Conservation (phyloP, 768 basidiomycete species). For the Rhodosporidiobolus odoratus region DNA sequence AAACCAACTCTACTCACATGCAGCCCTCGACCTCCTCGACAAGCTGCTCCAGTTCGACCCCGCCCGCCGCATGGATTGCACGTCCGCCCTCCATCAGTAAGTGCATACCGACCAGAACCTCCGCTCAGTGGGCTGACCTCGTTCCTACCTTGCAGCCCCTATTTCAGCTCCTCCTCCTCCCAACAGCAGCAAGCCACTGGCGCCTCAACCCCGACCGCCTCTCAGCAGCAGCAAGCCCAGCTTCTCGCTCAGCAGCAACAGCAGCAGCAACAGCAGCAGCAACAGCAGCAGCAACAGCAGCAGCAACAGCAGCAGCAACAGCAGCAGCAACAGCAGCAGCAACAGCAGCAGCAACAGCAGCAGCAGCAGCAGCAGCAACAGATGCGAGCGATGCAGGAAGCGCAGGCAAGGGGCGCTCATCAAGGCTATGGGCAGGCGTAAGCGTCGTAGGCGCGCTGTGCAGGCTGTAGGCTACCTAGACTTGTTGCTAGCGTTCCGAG, state of each 20-base stretch:
- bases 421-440: background rate
- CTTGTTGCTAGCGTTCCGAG: no score
- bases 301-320: slow-evolving; percentile 25
- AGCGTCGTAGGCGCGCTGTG: no score
- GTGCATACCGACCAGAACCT: background rate
- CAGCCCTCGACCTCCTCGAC: slow-evolving; percentile 87
- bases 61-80: slow-evolving; percentile 79
- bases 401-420: slow-evolving; percentile 8
- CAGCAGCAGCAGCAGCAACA: slow-evolving; percentile 24
- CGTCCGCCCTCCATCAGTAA: slow-evolving; percentile 77
- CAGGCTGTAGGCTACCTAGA: no score
- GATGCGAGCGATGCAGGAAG: slow-evolving; percentile 16
- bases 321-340: slow-evolving; percentile 7
- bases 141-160: background rate
- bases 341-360: no score
- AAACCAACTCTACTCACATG: background rate
- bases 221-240: slow-evolving; percentile 1
- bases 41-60: slow-evolving; percentile 94
- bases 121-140: background rate
- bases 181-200: background rate
- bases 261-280: slow-evolving; percentile 9
- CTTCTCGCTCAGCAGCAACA: background rate
- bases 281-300: slow-evolving; percentile 10
- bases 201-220: background rate
- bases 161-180: slow-evolving; percentile 6